phyloP scores from a whole-genome alignment of 306 rosid species.

The Luffa acutangula region DNA sequence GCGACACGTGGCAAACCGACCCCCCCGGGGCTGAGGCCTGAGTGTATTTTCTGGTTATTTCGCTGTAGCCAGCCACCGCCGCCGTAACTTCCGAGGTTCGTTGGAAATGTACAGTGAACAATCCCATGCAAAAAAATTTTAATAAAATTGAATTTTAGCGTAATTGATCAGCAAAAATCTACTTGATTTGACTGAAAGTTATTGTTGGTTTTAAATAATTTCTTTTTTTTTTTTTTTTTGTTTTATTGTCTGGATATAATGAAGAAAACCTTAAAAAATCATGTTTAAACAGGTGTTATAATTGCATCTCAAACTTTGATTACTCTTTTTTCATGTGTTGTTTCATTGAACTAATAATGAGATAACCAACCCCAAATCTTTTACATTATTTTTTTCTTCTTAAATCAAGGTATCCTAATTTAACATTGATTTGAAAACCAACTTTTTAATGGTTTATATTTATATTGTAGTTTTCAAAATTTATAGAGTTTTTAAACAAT shows the following conservation, averaged over 20 bases:
- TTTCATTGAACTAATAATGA: too few species aligned
- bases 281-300: too few species aligned
- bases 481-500: too few species aligned
- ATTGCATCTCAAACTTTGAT: too few species aligned
- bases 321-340: too few species aligned
- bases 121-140: background rate
- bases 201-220: background rate
- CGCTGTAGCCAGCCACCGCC: slow-evolving; percentile 1
- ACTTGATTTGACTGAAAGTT: background rate
- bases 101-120: slow-evolving; percentile 6
- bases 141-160: background rate
- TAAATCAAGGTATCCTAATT: too few species aligned
- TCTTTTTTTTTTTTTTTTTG: background rate
- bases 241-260: background rate
- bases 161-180: background rate
- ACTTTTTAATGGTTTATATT: too few species aligned
- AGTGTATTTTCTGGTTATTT: background rate
- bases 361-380: too few species aligned
- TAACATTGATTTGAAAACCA: too few species aligned
- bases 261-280: too few species aligned
- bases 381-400: too few species aligned
- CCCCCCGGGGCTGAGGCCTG: background rate
- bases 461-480: too few species aligned
- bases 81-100: background rate
- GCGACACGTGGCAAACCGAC: slow-evolving; percentile 1